Conservation (phyloP, 257 asterid genomes). For the Solanum pimpinellifolium region DNA sequence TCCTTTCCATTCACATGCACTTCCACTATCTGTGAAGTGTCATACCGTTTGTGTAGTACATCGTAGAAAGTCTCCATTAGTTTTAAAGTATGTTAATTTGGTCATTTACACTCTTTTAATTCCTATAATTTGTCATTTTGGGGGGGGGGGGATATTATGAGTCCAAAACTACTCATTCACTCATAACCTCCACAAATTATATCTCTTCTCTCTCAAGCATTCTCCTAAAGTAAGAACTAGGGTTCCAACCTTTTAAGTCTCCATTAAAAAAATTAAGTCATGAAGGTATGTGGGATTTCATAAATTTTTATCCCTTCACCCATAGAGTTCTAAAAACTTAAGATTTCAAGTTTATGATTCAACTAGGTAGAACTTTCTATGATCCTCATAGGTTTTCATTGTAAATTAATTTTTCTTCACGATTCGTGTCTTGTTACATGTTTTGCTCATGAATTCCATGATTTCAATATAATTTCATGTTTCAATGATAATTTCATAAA, state of each 20-base stretch:
- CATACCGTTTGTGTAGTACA: neutral
- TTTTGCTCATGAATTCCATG: neutral
- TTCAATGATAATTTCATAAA: neutral
- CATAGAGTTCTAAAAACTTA: neutral
- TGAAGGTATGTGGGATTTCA: neutral
- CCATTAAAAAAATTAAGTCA: too few relatives aligned
- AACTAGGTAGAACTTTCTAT: neutral
- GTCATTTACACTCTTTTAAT: neutral
- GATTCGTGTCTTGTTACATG: neutral
- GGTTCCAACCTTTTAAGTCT: neutral
- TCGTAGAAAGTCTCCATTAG: neutral
- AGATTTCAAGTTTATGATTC: neutral
- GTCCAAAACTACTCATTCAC: neutral
- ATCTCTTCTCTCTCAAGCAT: neutral
- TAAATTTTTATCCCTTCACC: neutral
- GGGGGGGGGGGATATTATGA: neutral
- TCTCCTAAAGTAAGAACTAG: neutral
- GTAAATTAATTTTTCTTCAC: neutral
- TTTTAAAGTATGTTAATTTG: neutral
- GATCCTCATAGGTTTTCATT: neutral
- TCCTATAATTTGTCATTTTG: neutral
- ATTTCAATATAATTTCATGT: neutral
- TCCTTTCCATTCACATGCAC: too few relatives aligned
- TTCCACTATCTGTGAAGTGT: neutral
- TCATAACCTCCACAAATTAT: neutral